Evolutionary conservation across 345 rosid species (phyloP).

Genomic region (Linum tenue): DNA sequence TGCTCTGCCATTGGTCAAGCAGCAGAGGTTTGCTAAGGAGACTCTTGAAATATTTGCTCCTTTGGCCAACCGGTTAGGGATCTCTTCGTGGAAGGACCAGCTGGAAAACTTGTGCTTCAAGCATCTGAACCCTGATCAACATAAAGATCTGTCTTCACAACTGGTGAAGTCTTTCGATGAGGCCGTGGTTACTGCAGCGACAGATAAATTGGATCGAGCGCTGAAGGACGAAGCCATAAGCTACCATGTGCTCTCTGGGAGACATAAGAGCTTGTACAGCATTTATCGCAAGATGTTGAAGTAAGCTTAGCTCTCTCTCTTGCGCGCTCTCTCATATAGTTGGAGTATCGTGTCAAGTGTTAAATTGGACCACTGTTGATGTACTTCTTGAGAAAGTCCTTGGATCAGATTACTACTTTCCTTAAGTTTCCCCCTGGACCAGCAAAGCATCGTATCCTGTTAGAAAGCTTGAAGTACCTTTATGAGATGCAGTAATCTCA

Average conservation of each 20-base stretch:
- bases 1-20: conserved; percentile 66
- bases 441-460: background rate
- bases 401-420: background rate
- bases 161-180: conserved; percentile 66
- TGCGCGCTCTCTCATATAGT: conserved; percentile 1
- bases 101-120: conserved; percentile 84
- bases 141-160: conserved; percentile 55
- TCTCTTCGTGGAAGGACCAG: conserved; percentile 83
- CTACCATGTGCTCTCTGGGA: conserved; percentile 56
- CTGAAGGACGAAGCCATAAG: conserved; percentile 51
- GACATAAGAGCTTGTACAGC: conserved; percentile 95
- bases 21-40: conserved; percentile 88
- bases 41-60: conserved; percentile 87
- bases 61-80: conserved; percentile 78
- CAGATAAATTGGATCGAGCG: conserved; percentile 58
- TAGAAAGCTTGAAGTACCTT: background rate
- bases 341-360: too few relatives aligned
- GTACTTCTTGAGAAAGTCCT: background rate
- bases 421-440: background rate
- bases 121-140: conserved; percentile 73
- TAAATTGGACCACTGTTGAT: too few relatives aligned
- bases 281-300: conserved; percentile 80
- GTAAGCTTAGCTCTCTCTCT: conserved; percentile 37
- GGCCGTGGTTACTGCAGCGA: conserved; percentile 60
- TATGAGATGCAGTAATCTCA: too few relatives aligned